phyloP scores from a whole-genome alignment of 129 eudicot species.

The Apium graveolens region DNA sequence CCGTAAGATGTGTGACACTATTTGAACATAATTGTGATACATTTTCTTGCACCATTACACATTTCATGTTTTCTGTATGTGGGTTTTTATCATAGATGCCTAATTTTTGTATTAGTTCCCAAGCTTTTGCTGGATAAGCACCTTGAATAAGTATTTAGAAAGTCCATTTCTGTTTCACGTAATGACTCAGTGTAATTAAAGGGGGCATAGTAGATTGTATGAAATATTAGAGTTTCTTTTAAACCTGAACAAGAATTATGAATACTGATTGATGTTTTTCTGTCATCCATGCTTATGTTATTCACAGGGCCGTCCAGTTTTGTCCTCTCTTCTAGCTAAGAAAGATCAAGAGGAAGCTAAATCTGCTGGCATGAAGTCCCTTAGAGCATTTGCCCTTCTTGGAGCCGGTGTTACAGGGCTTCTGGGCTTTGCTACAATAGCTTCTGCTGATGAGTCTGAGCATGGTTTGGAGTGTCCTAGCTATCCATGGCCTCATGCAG shows the following conservation, averaged over 20 bases:
- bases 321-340: slow-evolving; percentile 50
- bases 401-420: slow-evolving; percentile 90
- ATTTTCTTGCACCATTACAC: neutral
- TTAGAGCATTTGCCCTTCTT: slow-evolving; percentile 66
- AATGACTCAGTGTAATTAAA: neutral
- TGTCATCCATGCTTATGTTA: neutral
- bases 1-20: neutral
- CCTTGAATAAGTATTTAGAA: neutral
- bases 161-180: neutral
- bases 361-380: slow-evolving; percentile 52
- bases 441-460: slow-evolving; percentile 90
- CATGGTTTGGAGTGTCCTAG: slow-evolving; percentile 74
- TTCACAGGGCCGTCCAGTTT: slow-evolving; percentile 58
- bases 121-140: neutral
- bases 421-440: slow-evolving; percentile 63
- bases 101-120: neutral
- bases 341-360: slow-evolving; percentile 60
- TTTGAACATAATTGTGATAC: neutral
- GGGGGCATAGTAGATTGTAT: neutral
- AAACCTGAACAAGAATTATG: neutral
- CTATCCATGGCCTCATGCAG: slow-evolving; percentile 97
- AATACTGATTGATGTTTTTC: slow-evolving; percentile 12
- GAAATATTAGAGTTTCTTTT: neutral
- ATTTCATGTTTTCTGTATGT: neutral
- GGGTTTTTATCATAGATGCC: neutral